Evolutionary conservation across 495 filamentous ascomycete species (phyloP).

Genomic region (Annulohypoxylon maeteangense): DNA sequence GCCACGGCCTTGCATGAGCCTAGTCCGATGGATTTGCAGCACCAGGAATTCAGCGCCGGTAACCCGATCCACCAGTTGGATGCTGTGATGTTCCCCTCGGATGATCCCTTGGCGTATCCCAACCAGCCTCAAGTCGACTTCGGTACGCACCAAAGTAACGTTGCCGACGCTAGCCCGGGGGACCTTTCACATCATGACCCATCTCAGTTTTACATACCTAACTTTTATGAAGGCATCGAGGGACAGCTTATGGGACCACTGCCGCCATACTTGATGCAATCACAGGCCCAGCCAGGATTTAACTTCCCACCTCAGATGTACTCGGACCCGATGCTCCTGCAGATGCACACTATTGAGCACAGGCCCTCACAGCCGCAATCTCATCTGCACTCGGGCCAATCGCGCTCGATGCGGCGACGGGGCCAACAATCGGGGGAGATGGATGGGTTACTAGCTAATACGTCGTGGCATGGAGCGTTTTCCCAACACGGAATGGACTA

Average conservation of each 20-base stretch:
- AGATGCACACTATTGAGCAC: constrained; percentile 38
- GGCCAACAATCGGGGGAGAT: constrained; percentile 51
- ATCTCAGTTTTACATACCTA: constrained; percentile 56
- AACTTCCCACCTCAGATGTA: constrained; percentile 55
- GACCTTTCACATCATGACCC: constrained; percentile 41
- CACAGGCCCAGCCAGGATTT: constrained; percentile 50
- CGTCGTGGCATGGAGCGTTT: constrained; percentile 50
- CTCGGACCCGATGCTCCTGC: constrained; percentile 47
- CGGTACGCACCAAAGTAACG: constrained; percentile 45
- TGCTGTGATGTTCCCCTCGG: constrained; percentile 91
- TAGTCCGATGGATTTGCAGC: constrained; percentile 48
- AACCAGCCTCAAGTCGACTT: constrained; percentile 79
- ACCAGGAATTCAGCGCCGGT: constrained; percentile 48
- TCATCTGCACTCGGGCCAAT: constrained; percentile 43
- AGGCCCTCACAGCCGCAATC: constrained; percentile 42
- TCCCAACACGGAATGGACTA: constrained; percentile 45
- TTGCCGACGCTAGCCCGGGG: constrained; percentile 35
- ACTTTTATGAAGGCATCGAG: constrained; percentile 59
- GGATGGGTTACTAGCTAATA: constrained; percentile 53
- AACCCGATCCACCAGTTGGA: constrained; percentile 76
- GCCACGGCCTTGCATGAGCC: constrained; percentile 42
- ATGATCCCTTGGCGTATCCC: constrained; percentile 90
- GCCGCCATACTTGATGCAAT: constrained; percentile 58
- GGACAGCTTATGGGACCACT: constrained; percentile 59
- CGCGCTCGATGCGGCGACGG: constrained; percentile 33